Conservation (phyloP, 441 rosid species). For the Lagerstroemia fauriei region DNA sequence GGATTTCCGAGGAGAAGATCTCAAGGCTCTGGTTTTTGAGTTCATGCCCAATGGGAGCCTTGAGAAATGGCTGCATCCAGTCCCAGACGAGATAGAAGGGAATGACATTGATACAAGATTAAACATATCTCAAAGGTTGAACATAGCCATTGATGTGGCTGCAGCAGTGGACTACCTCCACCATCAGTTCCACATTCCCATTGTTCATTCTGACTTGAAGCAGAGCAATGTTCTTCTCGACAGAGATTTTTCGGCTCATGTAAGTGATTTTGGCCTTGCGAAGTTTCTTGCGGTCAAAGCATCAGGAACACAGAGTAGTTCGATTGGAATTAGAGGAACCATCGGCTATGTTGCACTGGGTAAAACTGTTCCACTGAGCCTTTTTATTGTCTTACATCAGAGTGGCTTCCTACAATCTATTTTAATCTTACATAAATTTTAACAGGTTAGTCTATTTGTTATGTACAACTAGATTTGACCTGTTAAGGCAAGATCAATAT, state of each 20-base stretch:
- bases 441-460: no score
- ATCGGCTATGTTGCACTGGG: slow-evolving; percentile 23
- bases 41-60: slow-evolving; percentile 41
- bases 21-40: slow-evolving; percentile 37
- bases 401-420: no score
- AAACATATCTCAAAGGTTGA: slow-evolving; percentile 31
- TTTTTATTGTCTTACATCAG: background rate
- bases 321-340: slow-evolving; percentile 25
- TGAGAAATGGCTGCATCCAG: slow-evolving; percentile 37
- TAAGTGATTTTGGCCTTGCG: slow-evolving; percentile 23
- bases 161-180: slow-evolving; percentile 41
- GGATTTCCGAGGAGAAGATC: slow-evolving; percentile 35
- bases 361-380: background rate
- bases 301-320: background rate
- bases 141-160: slow-evolving; percentile 35
- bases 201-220: slow-evolving; percentile 19
- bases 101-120: background rate
- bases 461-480: no score
- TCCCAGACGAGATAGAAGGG: background rate
- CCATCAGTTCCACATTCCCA: slow-evolving; percentile 24
- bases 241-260: slow-evolving; percentile 6
- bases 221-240: slow-evolving; percentile 37
- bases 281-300: slow-evolving; percentile 9
- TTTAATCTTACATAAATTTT: no score
- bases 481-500: no score